Evolutionary conservation across 352 stramenopile genomes (phyloP).

Genomic region (Globisporangium polare): DNA sequence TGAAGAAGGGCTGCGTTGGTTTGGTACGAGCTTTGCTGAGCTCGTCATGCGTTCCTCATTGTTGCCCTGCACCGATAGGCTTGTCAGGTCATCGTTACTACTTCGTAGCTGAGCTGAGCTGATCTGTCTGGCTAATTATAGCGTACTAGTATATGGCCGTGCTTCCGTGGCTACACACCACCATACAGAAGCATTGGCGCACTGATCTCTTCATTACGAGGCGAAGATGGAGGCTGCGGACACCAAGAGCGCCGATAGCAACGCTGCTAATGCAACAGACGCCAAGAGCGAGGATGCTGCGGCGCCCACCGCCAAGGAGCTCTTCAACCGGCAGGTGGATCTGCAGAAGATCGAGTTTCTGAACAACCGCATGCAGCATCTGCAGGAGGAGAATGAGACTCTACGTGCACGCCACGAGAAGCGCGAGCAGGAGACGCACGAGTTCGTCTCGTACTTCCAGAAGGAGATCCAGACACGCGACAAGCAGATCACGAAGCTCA

Average conservation of each 20-base stretch:
- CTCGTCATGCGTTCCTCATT: not conserved
- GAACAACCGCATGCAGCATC: conserved; percentile 46
- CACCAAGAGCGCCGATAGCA: not conserved
- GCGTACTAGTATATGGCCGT: too few species aligned
- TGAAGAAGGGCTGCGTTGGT: not conserved
- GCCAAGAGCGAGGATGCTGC: not conserved
- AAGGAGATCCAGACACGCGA: conserved; percentile 87
- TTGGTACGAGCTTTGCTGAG: not conserved
- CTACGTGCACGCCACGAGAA: conserved; percentile 79
- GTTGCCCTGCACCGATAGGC: too few species aligned
- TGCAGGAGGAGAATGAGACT: conserved; percentile 78
- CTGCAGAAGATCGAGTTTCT: conserved; percentile 59
- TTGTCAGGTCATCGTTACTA: too few species aligned
- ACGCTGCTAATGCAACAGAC: not conserved
- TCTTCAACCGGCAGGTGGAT: conserved; percentile 72
- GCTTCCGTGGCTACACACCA: too few species aligned
- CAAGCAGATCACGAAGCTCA: conserved; percentile 71
- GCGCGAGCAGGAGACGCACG: conserved; percentile 90
- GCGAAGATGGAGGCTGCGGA: conserved; percentile 11
- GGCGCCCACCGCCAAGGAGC: conserved; percentile 29
- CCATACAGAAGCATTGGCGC: not conserved
- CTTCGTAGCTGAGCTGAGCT: too few species aligned
- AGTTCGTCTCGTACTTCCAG: conserved; percentile 95
- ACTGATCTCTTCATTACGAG: not conserved
- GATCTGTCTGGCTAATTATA: too few species aligned